Percentiles rank a stretch among this genome's conserved stretches.
Evolutionary conservation across 345 rosid genomes (phyloP).

Genomic region (Isatis tinctoria): DNA sequence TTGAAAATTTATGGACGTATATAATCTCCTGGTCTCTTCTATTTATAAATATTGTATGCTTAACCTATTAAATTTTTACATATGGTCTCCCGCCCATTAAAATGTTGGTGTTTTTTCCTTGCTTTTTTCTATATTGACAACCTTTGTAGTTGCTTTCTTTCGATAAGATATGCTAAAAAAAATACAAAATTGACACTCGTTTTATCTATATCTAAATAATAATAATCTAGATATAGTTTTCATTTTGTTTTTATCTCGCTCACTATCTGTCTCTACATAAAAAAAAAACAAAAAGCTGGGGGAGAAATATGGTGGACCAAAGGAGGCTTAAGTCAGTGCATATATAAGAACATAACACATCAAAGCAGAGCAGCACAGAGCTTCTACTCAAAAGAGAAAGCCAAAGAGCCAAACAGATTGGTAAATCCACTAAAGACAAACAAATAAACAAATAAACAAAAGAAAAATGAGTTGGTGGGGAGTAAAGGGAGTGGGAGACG

Average conservation of each 20-base stretch:
- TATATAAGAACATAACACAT: constrained; percentile 42
- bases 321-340: background rate
- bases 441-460: background rate
- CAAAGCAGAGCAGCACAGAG: background rate
- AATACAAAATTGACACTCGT: too few species aligned
- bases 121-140: too few species aligned
- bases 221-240: background rate
- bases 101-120: background rate
- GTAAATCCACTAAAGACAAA: background rate
- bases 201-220: too few species aligned
- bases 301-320: constrained; percentile 17
- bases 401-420: background rate
- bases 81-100: background rate
- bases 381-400: constrained; percentile 10
- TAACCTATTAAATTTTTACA: background rate
- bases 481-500: constrained; percentile 38
- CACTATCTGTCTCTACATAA: background rate
- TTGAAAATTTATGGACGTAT: background rate
- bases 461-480: constrained; percentile 51
- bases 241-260: constrained; percentile 10
- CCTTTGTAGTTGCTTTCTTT: background rate
- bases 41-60: background rate
- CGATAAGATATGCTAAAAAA: background rate
- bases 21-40: background rate
- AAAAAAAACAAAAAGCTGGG: constrained; percentile 24